phyloP scores from a whole-genome alignment of 2,329 filamentous ascomycete species.

The Corinectria fuckeliana region DNA sequence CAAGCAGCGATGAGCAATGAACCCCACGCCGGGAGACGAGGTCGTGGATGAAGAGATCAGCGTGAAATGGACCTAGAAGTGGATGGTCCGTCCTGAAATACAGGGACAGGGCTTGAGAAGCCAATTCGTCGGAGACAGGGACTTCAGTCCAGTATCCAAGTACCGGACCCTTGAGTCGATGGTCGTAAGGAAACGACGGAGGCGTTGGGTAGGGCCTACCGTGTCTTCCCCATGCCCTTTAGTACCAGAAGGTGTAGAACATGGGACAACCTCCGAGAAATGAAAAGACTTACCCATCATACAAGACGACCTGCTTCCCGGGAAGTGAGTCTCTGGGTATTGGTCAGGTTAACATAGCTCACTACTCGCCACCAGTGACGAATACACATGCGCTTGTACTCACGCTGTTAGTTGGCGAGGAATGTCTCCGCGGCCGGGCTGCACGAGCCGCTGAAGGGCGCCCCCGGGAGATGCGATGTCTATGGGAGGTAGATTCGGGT shows the following conservation, averaged over 20 bases:
- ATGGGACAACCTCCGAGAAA: too few species aligned
- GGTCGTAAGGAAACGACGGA: background rate
- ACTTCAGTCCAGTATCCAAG: background rate
- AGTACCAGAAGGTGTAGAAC: background rate
- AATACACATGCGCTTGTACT: too few species aligned
- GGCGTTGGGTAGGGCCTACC: background rate
- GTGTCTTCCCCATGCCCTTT: background rate
- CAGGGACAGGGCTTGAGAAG: background rate
- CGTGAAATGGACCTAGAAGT: conserved; percentile 4
- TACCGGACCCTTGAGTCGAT: background rate
- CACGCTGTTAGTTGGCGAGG: background rate
- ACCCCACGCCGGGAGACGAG: background rate
- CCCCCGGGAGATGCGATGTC: background rate
- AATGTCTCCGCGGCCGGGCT: background rate
- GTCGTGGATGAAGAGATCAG: conserved; percentile 8
- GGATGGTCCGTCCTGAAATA: conserved; percentile 10
- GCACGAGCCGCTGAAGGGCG: background rate
- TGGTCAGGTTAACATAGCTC: too few species aligned
- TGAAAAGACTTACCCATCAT: background rate
- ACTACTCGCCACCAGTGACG: too few species aligned
- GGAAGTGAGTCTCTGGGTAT: background rate
- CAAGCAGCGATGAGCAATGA: conserved; percentile 9
- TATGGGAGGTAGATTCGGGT: background rate
- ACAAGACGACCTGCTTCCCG: background rate
- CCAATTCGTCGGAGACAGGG: background rate